phyloP scores from a whole-genome alignment of 331 rosid species.

The Saraca asoca region DNA sequence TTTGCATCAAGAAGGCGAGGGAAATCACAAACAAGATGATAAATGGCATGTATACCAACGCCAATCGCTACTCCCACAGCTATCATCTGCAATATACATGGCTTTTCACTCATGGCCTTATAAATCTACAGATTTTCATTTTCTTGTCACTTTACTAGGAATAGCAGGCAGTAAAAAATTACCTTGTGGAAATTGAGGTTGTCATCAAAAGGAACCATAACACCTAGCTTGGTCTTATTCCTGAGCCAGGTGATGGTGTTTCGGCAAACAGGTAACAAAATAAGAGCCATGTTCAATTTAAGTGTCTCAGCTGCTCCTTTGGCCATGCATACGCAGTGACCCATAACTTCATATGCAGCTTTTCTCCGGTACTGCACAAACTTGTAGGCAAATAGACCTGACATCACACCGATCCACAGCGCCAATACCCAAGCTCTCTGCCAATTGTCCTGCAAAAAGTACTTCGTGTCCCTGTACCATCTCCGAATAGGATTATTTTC shows the following conservation, averaged over 20 bases:
- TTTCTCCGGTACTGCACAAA: conserved; percentile 51
- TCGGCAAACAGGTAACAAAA: conserved; percentile 78
- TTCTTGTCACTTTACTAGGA: conserved; percentile 22
- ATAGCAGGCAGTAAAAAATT: conserved; percentile 24
- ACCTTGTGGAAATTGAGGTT: conserved; percentile 77
- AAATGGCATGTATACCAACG: conserved; percentile 56
- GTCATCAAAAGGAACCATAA: conserved; percentile 66
- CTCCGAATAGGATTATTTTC: conserved; percentile 38
- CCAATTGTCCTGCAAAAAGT: conserved; percentile 76
- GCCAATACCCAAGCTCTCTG: conserved; percentile 65
- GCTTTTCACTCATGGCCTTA: not conserved
- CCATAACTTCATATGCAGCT: conserved; percentile 66
- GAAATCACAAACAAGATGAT: conserved; percentile 74
- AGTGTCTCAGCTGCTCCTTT: conserved; percentile 90
- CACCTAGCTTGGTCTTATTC: conserved; percentile 57
- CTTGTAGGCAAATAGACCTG: conserved; percentile 60
- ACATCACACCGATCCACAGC: conserved; percentile 61
- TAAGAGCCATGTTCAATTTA: conserved; percentile 84
- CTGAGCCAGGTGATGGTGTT: conserved; percentile 71
- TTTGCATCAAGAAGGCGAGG: conserved; percentile 66
- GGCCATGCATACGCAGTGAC: conserved; percentile 82
- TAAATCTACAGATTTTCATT: not conserved
- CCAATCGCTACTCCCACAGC: conserved; percentile 60
- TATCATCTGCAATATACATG: conserved; percentile 48
- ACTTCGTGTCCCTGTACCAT: conserved; percentile 46